Base-by-base conservation (phyloP, 495 filamentous ascomycete genomes). In the Delitschia confertaspora region DNA sequence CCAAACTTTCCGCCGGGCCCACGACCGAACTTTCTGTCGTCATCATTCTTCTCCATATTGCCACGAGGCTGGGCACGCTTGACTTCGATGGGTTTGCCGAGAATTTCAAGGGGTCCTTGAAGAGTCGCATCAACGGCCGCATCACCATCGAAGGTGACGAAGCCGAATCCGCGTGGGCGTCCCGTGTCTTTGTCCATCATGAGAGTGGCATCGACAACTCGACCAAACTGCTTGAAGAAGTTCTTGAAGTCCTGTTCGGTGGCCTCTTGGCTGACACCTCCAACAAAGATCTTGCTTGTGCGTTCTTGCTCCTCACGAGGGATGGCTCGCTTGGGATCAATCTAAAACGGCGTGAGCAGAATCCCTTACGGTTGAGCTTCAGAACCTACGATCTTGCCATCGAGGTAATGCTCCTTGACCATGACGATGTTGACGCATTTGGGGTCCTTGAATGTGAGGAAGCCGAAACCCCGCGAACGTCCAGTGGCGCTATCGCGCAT, bases 121-220 rank as follows among this genome's bases (percentile, higher is more conserved):
- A 96, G 75, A 32, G 88, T 89, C 29, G 84, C 83, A 46, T 98
- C 91, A 20, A 98, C 91, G 33, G 93, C 93, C 14, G 83, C 82
- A 55, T 96, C 91, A 54, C 82, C 88, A 62, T 98, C 91, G 50
- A 98, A 98, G 0, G 91, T 98, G 27, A 98, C 91, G 57, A 98
- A 98, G n/a, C 91, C 91, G 56, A 98, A 98, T 7, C 91, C 91
- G 47, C 91, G 79, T 3, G 91, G 91, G 17, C 91, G 79, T 23
- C 88, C 88, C 6, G 91, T 96, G 58, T 98, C 91, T 65, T 98
- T 98, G 64, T 98, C 91, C 75, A 98, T 98, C 91, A 98, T 98
- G 14, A 98, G 74, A 1, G 91, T 98, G 8, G 91, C 91, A 63
- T 98, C 91, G 32, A 98, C 79, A 21, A 98, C 91, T 42, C 91